These are phyloP conservation scores for Talaromyces atroroseus DNA, from an alignment of 2,329 filamentous ascomycete species.

Conservation along the genomic window DNA sequence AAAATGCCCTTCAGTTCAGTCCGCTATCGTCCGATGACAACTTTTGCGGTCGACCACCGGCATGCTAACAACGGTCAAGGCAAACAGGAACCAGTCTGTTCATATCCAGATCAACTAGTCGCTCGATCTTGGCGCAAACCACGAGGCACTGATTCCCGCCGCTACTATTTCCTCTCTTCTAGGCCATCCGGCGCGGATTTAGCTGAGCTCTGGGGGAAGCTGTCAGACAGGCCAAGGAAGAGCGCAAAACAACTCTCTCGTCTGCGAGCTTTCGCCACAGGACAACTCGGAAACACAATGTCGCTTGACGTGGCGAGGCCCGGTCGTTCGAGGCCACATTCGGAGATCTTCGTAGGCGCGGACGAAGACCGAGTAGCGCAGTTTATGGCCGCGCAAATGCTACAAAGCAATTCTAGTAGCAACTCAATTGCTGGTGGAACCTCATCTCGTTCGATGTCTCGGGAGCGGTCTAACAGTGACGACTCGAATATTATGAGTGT, in stretches of 20 bases:
- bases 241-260: constrained; percentile 44
- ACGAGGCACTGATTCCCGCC: not conserved
- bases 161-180: constrained; percentile 5
- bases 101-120: constrained; percentile 5
- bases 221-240: constrained; percentile 40
- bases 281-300: constrained; percentile 16
- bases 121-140: constrained; percentile 6
- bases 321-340: constrained; percentile 27
- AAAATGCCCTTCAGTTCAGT: constrained; percentile 2
- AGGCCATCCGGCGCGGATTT: constrained; percentile 1
- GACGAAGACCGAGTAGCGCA: constrained; percentile 29
- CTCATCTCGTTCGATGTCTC: constrained; percentile 16
- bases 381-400: constrained; percentile 11
- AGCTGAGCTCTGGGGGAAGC: constrained; percentile 28
- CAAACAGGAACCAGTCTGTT: constrained; percentile 2
- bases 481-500: constrained; percentile 21
- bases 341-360: constrained; percentile 31
- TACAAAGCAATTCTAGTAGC: constrained; percentile 10
- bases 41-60: not conserved
- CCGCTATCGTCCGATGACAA: constrained; percentile 12
- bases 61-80: constrained; percentile 4
- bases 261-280: constrained; percentile 29
- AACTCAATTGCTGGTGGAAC: not conserved
- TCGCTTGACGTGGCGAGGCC: constrained; percentile 23
- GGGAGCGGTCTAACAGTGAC: constrained; percentile 18